Conservation (phyloP, 1,284 basidiomycete genomes). For the Papiliotrema nemorosa region DNA sequence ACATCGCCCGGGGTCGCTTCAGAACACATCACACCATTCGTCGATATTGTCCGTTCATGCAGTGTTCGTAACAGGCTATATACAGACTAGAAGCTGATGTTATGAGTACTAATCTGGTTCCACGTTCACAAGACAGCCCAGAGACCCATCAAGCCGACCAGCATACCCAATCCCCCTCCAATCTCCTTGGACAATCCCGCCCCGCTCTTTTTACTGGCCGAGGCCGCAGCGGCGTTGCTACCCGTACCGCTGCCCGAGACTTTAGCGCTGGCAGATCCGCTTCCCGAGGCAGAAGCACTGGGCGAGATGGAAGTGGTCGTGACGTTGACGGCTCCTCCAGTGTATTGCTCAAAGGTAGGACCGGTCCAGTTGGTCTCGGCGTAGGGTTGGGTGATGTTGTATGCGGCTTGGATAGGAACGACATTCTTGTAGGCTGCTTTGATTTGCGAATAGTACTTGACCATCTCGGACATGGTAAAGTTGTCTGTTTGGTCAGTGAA, state of each 20-base stretch:
- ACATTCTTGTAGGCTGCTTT: slow-evolving; percentile 43
- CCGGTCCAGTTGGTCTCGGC: slow-evolving; percentile 49
- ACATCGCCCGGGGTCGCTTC: no score
- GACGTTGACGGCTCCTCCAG: slow-evolving; percentile 8
- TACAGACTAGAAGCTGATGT: no score
- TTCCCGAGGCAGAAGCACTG: not conserved
- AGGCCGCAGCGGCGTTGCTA: not conserved
- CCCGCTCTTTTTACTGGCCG: not conserved
- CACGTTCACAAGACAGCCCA: no score
- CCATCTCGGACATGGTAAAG: slow-evolving; percentile 45
- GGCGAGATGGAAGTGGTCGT: slow-evolving; percentile 2
- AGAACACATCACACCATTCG: no score
- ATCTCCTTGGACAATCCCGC: not conserved
- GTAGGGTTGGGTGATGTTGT: slow-evolving; percentile 51
- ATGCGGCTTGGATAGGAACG: slow-evolving; percentile 45
- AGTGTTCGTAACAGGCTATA: no score
- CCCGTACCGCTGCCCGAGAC: not conserved
- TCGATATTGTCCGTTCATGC: no score
- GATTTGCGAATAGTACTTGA: slow-evolving; percentile 39
- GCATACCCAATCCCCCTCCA: not conserved
- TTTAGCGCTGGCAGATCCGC: not conserved
- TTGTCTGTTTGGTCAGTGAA: slow-evolving; percentile 31
- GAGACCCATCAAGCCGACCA: not conserved
- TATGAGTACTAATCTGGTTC: no score
- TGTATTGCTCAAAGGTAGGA: slow-evolving; percentile 31